Evolutionary conservation across 2,329 filamentous ascomycete genomes (phyloP), one percentile per base, ranked within the genome.

Genomic region (Aspergillus fructus): DNA sequence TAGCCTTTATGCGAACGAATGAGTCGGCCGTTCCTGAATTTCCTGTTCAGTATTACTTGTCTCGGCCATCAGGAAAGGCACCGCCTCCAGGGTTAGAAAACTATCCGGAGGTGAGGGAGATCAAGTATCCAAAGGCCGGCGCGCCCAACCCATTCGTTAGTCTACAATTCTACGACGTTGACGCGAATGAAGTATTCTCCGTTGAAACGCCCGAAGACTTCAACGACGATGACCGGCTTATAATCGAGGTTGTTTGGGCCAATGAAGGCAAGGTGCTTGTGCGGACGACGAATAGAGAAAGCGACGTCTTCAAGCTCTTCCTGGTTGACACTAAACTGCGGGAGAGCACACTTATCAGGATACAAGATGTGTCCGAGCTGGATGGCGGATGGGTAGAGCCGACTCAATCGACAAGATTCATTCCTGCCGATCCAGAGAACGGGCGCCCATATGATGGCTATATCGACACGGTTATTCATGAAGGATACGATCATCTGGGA

Each of bases 351-450:
- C 88, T 90, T 0, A 86, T 97, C 48, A 84, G 93, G 62, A 89
- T 87, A 19, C 84, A 90, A 49, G 86, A 99, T 72, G 86, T 97
- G 49, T 85, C 86, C 62, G 82, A 88, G 56, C 81, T 97, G n/a
- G 94, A 99, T 71, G 93, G 93, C 21, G 96, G 94, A 34, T 99
- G 94, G 94, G 93, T 97, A 66, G 94, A 99, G 76, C 91, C 96
- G 42, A 91, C 91, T 1, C 89, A 96, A 66, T 85, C 88, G 42
- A 96, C 93, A 3, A 86, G 81, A 13, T 97, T 89, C 69, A 88
- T 99, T 56, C 94, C 94, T 2, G 90, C 91, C 3, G 91, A 97
- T 71, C 83, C 89, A 21, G 73, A 77, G 11, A 91, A 90, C 61
- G 90, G 90, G 13, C 87, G 93, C 21, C 80, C 84, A 2, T 76